phyloP scores from a whole-genome alignment of 108 stramenopile species.

The Pseudonitzschia delicatissima region DNA sequence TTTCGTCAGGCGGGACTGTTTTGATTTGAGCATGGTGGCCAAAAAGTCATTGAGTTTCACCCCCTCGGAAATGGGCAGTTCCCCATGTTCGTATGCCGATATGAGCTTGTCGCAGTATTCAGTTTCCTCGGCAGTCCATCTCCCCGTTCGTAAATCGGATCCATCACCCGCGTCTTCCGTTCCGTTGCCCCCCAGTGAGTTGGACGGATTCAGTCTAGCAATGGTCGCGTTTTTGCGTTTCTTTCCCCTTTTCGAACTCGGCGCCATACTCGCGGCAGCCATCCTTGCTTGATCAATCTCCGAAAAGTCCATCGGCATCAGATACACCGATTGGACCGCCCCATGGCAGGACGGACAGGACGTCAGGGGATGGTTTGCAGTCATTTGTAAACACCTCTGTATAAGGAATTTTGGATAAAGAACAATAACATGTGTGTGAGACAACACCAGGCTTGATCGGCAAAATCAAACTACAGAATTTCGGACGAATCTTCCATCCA shows the following conservation, averaged over 20 bases:
- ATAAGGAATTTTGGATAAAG: not conserved
- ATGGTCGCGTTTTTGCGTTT: slow-evolving; percentile 58
- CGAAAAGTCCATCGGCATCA: slow-evolving; percentile 51
- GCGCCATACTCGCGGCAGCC: slow-evolving; percentile 40
- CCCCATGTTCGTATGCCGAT: slow-evolving; percentile 56
- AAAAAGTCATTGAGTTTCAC: slow-evolving; percentile 87
- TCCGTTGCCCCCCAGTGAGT: slow-evolving; percentile 5
- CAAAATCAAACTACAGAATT: not conserved
- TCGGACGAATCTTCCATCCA: not conserved
- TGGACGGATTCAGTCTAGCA: slow-evolving; percentile 47
- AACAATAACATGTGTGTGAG: not conserved
- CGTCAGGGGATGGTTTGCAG: slow-evolving; percentile 11
- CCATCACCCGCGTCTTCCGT: slow-evolving; percentile 24
- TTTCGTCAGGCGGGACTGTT: slow-evolving; percentile 87
- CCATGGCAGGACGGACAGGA: slow-evolving; percentile 35
- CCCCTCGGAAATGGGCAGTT: slow-evolving; percentile 66
- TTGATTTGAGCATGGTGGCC: slow-evolving; percentile 78
- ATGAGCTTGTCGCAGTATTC: slow-evolving; percentile 76
- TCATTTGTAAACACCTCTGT: slow-evolving; percentile 40
- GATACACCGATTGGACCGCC: slow-evolving; percentile 15
- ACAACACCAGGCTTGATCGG: not conserved
- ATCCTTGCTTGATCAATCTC: slow-evolving; percentile 51
- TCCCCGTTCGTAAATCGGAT: slow-evolving; percentile 58
- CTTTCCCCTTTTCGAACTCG: slow-evolving; percentile 45
- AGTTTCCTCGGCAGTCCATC: slow-evolving; percentile 84